Conservation (phyloP, 164 flowering plant genomes). For the Vitis amurensis region DNA sequence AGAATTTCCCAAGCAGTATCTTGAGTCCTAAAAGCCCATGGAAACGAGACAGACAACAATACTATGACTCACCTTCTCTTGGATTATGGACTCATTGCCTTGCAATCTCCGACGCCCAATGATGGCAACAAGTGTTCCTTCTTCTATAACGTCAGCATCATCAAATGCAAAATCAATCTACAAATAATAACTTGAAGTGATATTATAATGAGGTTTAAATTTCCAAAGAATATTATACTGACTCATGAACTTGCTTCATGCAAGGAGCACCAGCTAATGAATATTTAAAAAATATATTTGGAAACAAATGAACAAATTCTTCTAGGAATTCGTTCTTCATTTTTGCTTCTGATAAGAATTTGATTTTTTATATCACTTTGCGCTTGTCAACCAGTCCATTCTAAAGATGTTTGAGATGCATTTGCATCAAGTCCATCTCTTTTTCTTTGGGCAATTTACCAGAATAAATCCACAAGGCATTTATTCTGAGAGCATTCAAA, state of each 20-base stretch:
- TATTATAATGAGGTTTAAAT: neutral
- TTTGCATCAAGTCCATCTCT: neutral
- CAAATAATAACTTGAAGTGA: constrained; percentile 13
- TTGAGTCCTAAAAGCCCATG: neutral
- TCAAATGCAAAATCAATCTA: constrained; percentile 72
- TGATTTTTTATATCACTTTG: neutral
- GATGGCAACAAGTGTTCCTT: constrained; percentile 55
- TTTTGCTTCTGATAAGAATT: too few relatives aligned
- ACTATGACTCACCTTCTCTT: constrained; percentile 48
- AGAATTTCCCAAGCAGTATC: neutral
- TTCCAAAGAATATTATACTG: neutral
- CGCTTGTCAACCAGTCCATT: neutral
- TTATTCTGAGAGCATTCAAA: neutral
- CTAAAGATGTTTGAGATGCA: neutral
- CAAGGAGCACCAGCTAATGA: neutral
- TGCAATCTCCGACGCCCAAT: constrained; percentile 51
- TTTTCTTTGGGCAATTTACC: neutral
- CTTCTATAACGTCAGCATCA: constrained; percentile 71
- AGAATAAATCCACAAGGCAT: constrained; percentile 1
- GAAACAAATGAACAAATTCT: too few relatives aligned
- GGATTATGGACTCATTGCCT: constrained; percentile 52
- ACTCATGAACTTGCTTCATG: neutral
- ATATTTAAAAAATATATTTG: neutral
- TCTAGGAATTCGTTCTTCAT: too few relatives aligned
- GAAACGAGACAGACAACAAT: neutral